A percentile compares a stretch with the other conserved stretches of the same genome.
Conservation (phyloP, 129 eudicot species). For the Escallonia herrerae region DNA sequence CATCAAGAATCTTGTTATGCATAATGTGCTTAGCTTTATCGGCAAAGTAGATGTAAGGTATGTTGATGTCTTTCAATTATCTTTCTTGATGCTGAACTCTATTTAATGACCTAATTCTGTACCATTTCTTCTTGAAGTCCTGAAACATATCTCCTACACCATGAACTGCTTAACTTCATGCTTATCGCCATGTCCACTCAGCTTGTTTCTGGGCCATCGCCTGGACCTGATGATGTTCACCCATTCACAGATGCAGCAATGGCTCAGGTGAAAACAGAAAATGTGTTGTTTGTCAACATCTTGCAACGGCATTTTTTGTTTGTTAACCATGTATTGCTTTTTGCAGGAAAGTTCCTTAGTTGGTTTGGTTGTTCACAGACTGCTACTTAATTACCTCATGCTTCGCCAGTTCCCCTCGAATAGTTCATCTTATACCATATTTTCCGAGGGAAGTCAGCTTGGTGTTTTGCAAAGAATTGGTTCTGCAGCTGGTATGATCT, state of each 20-base stretch:
- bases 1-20: slow-evolving; percentile 50
- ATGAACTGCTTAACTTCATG: slow-evolving; percentile 87
- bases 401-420: slow-evolving; percentile 38
- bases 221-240: slow-evolving; percentile 74
- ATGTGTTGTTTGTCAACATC: no score
- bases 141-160: slow-evolving; percentile 70
- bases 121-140: slow-evolving; percentile 43
- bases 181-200: slow-evolving; percentile 92
- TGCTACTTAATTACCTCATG: slow-evolving; percentile 63
- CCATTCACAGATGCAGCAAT: slow-evolving; percentile 83
- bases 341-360: slow-evolving; percentile 71
- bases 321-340: not conserved
- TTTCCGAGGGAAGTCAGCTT: slow-evolving; percentile 60
- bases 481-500: slow-evolving; percentile 73
- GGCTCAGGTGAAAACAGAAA: slow-evolving; percentile 48
- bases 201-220: slow-evolving; percentile 90
- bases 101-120: slow-evolving; percentile 10
- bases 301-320: not conserved
- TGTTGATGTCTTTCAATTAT: slow-evolving; percentile 9
- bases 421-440: slow-evolving; percentile 42
- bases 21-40: slow-evolving; percentile 63
- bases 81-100: not conserved
- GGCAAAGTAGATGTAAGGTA: slow-evolving; percentile 85
- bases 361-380: slow-evolving; percentile 51
- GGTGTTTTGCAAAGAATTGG: slow-evolving; percentile 92